Evolutionary conservation across 768 basidiomycete genomes (phyloP).

Genomic region (Postia placenta): DNA sequence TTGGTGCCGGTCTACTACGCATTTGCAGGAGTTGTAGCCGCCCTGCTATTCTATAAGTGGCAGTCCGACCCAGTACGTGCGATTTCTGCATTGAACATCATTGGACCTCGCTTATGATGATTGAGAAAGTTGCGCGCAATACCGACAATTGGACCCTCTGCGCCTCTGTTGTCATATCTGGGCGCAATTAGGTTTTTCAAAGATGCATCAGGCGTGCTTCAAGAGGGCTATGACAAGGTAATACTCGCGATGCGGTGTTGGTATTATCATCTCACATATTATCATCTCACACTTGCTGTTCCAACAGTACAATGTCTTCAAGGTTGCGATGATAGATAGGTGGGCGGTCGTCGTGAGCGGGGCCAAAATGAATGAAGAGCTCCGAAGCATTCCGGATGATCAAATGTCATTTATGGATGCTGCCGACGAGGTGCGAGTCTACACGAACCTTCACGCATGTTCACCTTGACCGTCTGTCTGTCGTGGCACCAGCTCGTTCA

Average conservation of each 20-base stretch:
- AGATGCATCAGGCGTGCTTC: constrained; percentile 5
- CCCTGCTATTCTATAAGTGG: constrained; percentile 1
- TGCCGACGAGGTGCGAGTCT: constrained; percentile 34
- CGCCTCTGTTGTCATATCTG: constrained; percentile 17
- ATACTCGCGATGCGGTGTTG: background rate
- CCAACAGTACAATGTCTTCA: constrained; percentile 26
- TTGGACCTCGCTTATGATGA: background rate
- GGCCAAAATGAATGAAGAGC: constrained; percentile 39
- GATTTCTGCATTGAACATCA: background rate
- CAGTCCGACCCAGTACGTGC: constrained; percentile 8
- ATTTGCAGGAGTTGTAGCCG: constrained; percentile 1
- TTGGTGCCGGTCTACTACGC: background rate
- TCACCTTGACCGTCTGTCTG: background rate
- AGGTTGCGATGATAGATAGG: constrained; percentile 35
- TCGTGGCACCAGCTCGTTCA: constrained; percentile 19
- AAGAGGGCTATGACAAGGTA: constrained; percentile 18
- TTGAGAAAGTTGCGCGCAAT: constrained; percentile 15
- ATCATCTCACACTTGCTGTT: background rate
- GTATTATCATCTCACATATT: background rate
- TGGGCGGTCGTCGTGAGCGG: constrained; percentile 45
- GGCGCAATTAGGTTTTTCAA: constrained; percentile 6
- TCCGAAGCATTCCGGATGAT: constrained; percentile 40
- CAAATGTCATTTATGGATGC: constrained; percentile 38
- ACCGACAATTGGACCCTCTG: constrained; percentile 17
- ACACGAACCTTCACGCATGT: background rate